Evolutionary conservation across 2,329 filamentous ascomycete genomes (phyloP), one percentile per base, ranked within the genome.

Genomic region (Hymenoscyphus occultus): DNA sequence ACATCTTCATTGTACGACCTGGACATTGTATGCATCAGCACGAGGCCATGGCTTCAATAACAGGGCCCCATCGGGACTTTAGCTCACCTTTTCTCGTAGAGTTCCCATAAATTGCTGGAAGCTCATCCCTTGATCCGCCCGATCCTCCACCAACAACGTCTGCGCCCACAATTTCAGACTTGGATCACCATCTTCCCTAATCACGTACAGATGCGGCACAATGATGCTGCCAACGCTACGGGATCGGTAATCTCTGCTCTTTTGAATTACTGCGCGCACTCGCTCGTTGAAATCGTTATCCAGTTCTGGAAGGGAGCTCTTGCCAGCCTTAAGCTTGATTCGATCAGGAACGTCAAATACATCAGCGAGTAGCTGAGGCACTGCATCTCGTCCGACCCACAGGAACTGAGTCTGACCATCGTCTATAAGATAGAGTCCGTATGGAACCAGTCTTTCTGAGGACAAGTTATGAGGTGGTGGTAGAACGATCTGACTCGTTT

Each of bases 261-360:
- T 99, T 73, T 93, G 89, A 64, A 97, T 81, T 10, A 99, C 93
- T 6, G 90, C 91, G 60, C 95, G 87, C 42, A 99, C 90, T 32
- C 94, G 87, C 81, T 98, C 94, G 78, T 93, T 98, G 83, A 98
- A 97, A 77, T 99, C 95, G 71, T 92, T 94, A 72, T 98, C 95
- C 48, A 98, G 80, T 71, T 96, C 89, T 0, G 94, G 93, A 69
- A 99, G 78, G 4, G 88, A 86, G 31, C 89, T 89, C 84, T 99
- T 99, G 77, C 95, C 95, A 68, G 97, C 92, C 70, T 92, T 93
- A 67, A 99, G 82, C 75, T 92, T 90, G 48, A 87, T 88, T 75
- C 91, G 88, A 78, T 97, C 93, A 57, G 89, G 83, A 12, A 95
- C 84, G 31, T 93, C 94, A 76, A 99, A 99, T 5, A 98, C 94